Evolutionary conservation across 2,329 filamentous ascomycete species (phyloP).

Genomic region (Trichoderma sp.): DNA sequence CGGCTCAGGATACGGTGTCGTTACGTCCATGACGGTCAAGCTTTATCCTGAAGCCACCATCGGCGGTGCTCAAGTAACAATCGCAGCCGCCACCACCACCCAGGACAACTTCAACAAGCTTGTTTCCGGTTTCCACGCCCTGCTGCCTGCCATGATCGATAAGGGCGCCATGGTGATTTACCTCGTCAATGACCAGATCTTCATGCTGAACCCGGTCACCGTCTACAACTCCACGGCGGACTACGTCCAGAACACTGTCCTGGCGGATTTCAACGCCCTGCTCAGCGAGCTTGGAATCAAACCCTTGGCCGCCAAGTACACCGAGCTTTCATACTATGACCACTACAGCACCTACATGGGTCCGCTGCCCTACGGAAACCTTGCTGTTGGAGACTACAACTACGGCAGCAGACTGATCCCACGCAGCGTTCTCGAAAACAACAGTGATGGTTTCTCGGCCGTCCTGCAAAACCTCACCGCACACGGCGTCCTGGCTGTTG

Average conservation of each 20-base stretch:
- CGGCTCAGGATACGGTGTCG: slow-evolving; percentile 48
- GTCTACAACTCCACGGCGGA: slow-evolving; percentile 40
- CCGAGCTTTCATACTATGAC: slow-evolving; percentile 31
- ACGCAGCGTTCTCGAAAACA: slow-evolving; percentile 29
- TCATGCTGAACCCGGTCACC: slow-evolving; percentile 44
- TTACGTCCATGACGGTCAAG: slow-evolving; percentile 37
- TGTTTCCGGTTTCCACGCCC: slow-evolving; percentile 26
- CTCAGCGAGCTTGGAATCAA: slow-evolving; percentile 26
- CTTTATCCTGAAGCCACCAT: slow-evolving; percentile 31
- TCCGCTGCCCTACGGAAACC: slow-evolving; percentile 39
- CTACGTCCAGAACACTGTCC: slow-evolving; percentile 36
- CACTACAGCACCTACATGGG: slow-evolving; percentile 28
- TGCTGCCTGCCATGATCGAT: slow-evolving; percentile 42
- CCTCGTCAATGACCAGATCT: slow-evolving; percentile 39
- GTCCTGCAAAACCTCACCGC: slow-evolving; percentile 31
- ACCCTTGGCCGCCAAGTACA: slow-evolving; percentile 28
- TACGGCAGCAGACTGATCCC: slow-evolving; percentile 44
- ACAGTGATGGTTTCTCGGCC: slow-evolving; percentile 22
- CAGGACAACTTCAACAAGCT: slow-evolving; percentile 14
- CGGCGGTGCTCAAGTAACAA: slow-evolving; percentile 30
- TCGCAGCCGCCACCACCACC: background rate
- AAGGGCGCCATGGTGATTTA: slow-evolving; percentile 47
- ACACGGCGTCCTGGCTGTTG: slow-evolving; percentile 27
- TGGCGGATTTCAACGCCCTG: slow-evolving; percentile 40
- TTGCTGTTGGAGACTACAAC: slow-evolving; percentile 28